Conservation (phyloP, 73 alveolate genomes). For the Paraurostyla sp. region DNA sequence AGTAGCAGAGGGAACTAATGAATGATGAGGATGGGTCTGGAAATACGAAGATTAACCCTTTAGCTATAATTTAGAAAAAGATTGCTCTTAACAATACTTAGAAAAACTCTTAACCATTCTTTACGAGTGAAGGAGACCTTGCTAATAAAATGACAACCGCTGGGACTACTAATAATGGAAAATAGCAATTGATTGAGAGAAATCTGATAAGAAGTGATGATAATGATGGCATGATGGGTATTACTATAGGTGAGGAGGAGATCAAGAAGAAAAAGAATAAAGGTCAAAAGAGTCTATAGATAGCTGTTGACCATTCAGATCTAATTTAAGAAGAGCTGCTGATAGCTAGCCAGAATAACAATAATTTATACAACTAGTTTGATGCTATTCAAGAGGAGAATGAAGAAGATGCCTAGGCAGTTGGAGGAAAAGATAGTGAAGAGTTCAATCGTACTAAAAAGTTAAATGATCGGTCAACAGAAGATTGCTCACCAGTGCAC, state of each 20-base stretch:
- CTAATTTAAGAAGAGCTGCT: neutral
- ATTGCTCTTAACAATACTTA: slow-evolving; percentile 5
- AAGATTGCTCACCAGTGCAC: neutral
- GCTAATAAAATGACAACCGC: neutral
- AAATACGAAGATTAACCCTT: slow-evolving; percentile 4
- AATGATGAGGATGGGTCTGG: too few species aligned
- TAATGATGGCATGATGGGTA: neutral
- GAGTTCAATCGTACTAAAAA: neutral
- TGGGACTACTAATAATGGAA: neutral
- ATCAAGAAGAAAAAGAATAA: neutral
- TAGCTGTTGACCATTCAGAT: neutral
- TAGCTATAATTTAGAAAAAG: slow-evolving; percentile 6
- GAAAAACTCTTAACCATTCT: neutral
- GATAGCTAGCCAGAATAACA: neutral
- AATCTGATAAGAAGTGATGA: neutral
- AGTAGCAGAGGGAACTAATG: too few species aligned
- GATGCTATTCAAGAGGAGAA: slow-evolving; percentile 50
- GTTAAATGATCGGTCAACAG: slow-evolving; percentile 21
- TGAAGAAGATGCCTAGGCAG: neutral
- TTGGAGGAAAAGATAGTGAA: neutral
- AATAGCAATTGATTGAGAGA: slow-evolving; percentile 19
- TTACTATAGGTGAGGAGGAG: slow-evolving; percentile 13
- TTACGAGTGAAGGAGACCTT: slow-evolving; percentile 23
- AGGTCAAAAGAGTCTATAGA: neutral
- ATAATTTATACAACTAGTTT: neutral